Percentiles rank a stretch among this genome's conserved stretches.
phyloP scores from a whole-genome alignment of 2,329 filamentous ascomycete species.

The Bipolaris bicolor region DNA sequence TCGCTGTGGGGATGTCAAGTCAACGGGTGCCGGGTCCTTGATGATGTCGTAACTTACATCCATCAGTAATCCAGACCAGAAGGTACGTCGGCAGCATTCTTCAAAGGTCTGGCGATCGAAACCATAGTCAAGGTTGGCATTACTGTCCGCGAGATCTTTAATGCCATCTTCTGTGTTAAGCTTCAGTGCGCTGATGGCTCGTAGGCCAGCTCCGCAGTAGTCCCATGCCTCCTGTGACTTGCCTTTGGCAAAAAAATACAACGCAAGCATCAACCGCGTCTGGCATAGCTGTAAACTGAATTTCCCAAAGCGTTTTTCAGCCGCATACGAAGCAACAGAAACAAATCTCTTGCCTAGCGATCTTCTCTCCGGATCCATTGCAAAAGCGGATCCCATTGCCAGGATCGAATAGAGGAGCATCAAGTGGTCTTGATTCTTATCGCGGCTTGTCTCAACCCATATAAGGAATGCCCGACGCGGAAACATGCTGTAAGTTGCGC shows the following conservation, averaged over 20 bases:
- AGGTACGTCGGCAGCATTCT: constrained; percentile 72
- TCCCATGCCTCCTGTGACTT: constrained; percentile 68
- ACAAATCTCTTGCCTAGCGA: constrained; percentile 57
- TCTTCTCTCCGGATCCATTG: constrained; percentile 53
- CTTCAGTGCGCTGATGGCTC: constrained; percentile 64
- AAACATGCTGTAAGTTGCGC: constrained; percentile 62
- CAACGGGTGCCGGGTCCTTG: constrained; percentile 39
- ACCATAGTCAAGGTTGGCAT: constrained; percentile 60
- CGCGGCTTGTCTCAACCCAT: constrained; percentile 59
- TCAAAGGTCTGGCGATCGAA: constrained; percentile 64
- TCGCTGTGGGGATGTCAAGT: constrained; percentile 52
- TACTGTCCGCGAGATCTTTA: constrained; percentile 51
- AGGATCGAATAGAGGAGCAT: constrained; percentile 68
- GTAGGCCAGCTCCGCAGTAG: constrained; percentile 66
- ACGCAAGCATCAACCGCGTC: constrained; percentile 67
- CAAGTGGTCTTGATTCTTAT: constrained; percentile 61
- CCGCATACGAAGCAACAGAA: constrained; percentile 64
- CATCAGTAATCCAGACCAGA: constrained; percentile 74
- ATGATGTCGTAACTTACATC: constrained; percentile 59
- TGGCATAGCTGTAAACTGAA: constrained; percentile 70
- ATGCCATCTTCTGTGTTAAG: constrained; percentile 67
- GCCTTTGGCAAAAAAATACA: constrained; percentile 69
- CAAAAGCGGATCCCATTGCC: constrained; percentile 63
- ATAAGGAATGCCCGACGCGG: constrained; percentile 59
- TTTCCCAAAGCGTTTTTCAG: constrained; percentile 57